Evolutionary conservation across 139 green algal species (phyloP), one percentile per base, ranked within the genome.

Genomic region (Astrephomene gubernaculifera): DNA sequence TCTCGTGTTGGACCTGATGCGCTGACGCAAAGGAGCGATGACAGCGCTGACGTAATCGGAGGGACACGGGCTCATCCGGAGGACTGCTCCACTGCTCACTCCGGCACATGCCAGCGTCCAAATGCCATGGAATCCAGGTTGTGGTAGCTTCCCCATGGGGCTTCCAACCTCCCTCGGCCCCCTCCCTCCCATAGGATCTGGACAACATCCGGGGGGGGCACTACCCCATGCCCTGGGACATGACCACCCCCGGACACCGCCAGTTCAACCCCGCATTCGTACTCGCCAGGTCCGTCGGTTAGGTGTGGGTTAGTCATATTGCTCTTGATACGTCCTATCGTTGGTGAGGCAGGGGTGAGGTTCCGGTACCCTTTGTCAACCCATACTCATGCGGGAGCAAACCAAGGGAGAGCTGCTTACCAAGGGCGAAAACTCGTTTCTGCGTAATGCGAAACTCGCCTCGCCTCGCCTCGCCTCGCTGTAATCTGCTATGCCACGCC

Each of bases 201-300:
- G 87, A 71, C 25, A 79, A 74, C 31, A 90, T 93, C 79, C 44
- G 63, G 41, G 27, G 36, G 4, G 86, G 86, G 7, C 31, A 44
- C 0, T 98, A 97, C 90, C 89, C 85, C 24, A 61, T 96, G 76
- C 96, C 96, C 2, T 98, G 92, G 89, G 96, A 98, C 88, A 98
- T 98, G 95, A 87, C 89, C 31, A 93, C 89, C 1, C 63, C 73
- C 0, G 33, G 22, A 10, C 93, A 97, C 91, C 82, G 92, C n/a
- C 96, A 98, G 93, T 95, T 87, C 83, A 95, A 95, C 92, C 96
- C 96, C 2, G 71, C 95, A 1, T 95, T 89, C 61, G 82, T 97
- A 22, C 61, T 89, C n/a, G n/a, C n/a, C n/a, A n/a, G n/a, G n/a
- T n/a, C n/a, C n/a, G n/a, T n/a, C n/a, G 7, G 10, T 25, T n/a